Evolutionary conservation across 371 early-diverging fungal genomes (phyloP), one percentile per base, ranked within the genome.

Genomic region (Mucor piriformis): DNA sequence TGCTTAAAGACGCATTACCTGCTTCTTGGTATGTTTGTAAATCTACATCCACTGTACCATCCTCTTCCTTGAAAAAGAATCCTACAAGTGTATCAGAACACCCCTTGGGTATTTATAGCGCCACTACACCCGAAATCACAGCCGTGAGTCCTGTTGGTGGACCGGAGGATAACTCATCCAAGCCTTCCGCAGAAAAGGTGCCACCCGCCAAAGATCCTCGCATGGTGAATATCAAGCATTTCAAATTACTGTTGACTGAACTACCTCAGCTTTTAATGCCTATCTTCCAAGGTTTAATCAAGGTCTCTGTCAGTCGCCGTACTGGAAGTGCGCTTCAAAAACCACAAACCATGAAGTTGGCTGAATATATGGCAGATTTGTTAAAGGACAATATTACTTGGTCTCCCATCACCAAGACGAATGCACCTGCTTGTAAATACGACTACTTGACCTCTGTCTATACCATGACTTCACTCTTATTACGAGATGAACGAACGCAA

Each of bases 271-370:
- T 82, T 13, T 52, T 95, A 47, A 76, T 83, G 25, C 83, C 86
- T 3, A 74, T 88, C 37, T 87, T 90, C 57, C 89, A 89, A 77
- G 88, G 91, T 3, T 69, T 92, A 18, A 69, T 87, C 42, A 92
- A 89, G 59, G 75, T 87, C 50, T 76, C 90, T 1, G 82, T 86
- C 12, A 75, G 77, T 25, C 84, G 91, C 35, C 84, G 88, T 20
- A 73, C 83, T 13, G 70, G 79, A 29, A 85, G 86, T 21, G 55
- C 71, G 12, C 37, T 58, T 6, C 80, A 83, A 57, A 80, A 85
- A 48, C 66, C 83, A 6, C 77, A 81, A 34, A 84, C 88, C 5
- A 83, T 83, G 63, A 84, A 83, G 57, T 62, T 86, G 40, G 80
- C 85, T 6, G 82, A 80, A 43, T 71, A 71, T 27, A 68, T 88